Base-by-base conservation (phyloP, 1,139 yeast genomes). In the Taphrina betulina region DNA sequence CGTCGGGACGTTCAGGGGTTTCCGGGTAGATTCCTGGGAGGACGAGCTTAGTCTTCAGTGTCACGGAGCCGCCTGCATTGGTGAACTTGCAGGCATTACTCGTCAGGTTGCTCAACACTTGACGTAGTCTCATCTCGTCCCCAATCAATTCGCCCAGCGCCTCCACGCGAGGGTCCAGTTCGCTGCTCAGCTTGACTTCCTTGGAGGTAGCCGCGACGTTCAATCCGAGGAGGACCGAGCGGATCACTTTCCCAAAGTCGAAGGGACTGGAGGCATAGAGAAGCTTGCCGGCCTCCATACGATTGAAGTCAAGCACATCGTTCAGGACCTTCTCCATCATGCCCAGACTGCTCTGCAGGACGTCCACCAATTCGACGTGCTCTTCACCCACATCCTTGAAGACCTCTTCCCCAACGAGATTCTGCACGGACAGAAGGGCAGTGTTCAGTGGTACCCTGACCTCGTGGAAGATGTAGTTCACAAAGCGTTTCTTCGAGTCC, bases 11-110 rank as follows among this genome's bases (percentile, higher is more conserved):
- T 17, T 28, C 20, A 2, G 29, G 31, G 14, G 24, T 22, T 2
- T 33, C 28, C 16, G 28, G 16, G n/a, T 51, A 46, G 22, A 22
- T 20, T 12, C 29, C 36, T 5, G 56, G 50, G 12, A 31, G n/a
- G 2, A 35, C 17, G 23, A 52, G 22, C 29, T 36, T 42, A 16
- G 56, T 52, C 12, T 35, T 19, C 10, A 52, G 20, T 5, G 42
- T 42, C 19, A 52, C 56, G 20, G 29, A 17, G 7, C 56, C 85
- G 52, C 95, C 95, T 60, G 79, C 75, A 63, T 82, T 85, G 4
- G 95, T 86, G 67, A 86, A 86, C 68, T 86, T 86, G 62, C 87
- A 86, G 33, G 95, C 95, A 67, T 86, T 86, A 60, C 95, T 95
- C 4, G 89, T 90, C 65, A 86, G 74, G 67, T 86, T 86, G 64